Conservation (phyloP, 352 stramenopile species). For the Lagenidium giganteum region DNA sequence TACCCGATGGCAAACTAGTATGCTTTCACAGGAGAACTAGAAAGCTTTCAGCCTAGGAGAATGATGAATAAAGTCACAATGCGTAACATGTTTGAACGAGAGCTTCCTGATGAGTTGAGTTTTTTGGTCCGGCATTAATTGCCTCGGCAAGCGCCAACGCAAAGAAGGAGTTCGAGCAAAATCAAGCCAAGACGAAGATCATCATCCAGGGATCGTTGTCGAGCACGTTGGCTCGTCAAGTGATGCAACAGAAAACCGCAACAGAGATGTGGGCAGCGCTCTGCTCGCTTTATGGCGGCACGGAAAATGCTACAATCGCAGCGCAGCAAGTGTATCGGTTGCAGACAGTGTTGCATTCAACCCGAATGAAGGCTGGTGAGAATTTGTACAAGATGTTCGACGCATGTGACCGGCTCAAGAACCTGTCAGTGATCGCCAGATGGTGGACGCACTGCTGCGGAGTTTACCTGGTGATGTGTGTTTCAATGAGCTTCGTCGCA, state of each 20-base stretch:
- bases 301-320: neutral
- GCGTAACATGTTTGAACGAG: too few species aligned
- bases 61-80: too few species aligned
- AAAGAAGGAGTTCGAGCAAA: slow-evolving; percentile 13
- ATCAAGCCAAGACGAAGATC: slow-evolving; percentile 7
- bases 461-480: too few species aligned
- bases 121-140: too few species aligned
- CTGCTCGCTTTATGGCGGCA: slow-evolving; percentile 5
- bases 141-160: too few species aligned
- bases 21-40: too few species aligned
- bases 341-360: slow-evolving; percentile 7
- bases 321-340: slow-evolving; percentile 15
- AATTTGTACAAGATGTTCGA: slow-evolving; percentile 13
- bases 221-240: slow-evolving; percentile 4
- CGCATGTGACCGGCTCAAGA: neutral
- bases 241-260: slow-evolving; percentile 8
- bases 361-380: slow-evolving; percentile 3
- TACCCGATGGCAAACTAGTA: too few species aligned
- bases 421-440: slow-evolving; percentile 1
- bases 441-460: too few species aligned
- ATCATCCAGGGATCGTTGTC: slow-evolving; percentile 9
- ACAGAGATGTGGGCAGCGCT: slow-evolving; percentile 12
- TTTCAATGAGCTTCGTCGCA: too few species aligned
- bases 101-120: too few species aligned
- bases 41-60: too few species aligned